phyloP scores from a whole-genome alignment of 306 rosid genomes.

The Acacia melanoxylon region DNA sequence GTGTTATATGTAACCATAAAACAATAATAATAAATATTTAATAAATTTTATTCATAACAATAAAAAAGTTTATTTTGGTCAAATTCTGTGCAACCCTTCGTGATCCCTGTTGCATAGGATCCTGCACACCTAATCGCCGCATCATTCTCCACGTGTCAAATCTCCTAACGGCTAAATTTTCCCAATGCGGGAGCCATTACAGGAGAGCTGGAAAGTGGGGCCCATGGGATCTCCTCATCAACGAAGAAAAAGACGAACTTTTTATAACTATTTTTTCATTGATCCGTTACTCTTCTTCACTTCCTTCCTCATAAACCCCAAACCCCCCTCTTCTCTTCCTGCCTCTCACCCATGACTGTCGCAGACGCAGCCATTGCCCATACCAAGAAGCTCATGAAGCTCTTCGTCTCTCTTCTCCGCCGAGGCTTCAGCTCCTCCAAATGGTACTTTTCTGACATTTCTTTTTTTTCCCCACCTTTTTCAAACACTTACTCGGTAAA shows the following conservation, averaged over 20 bases:
- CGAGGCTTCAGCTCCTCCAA: slow-evolving; percentile 83
- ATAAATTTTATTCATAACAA: no score
- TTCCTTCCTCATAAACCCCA: slow-evolving; percentile 20
- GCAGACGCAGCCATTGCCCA: slow-evolving; percentile 52
- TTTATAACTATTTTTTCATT: neutral
- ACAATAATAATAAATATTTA: no score
- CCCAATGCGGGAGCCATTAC: neutral
- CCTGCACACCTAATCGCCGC: neutral
- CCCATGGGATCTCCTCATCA: slow-evolving; percentile 21
- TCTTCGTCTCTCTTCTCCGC: slow-evolving; percentile 63
- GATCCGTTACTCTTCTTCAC: slow-evolving; percentile 33
- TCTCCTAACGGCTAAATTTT: slow-evolving; percentile 39
- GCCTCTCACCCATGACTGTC: slow-evolving; percentile 54
- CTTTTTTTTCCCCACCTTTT: neutral
- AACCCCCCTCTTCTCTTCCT: neutral
- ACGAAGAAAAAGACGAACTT: neutral
- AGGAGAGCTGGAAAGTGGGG: slow-evolving; percentile 9
- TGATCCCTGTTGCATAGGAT: slow-evolving; percentile 31
- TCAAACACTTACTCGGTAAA: neutral
- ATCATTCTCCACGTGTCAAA: slow-evolving; percentile 19
- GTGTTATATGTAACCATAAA: no score
- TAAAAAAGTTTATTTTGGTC: neutral
- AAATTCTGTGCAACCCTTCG: no score
- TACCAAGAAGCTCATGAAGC: slow-evolving; percentile 65
- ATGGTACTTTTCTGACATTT: slow-evolving; percentile 52